Base-by-base conservation (phyloP, 1,284 basidiomycete species). In the Irpex sp. region DNA sequence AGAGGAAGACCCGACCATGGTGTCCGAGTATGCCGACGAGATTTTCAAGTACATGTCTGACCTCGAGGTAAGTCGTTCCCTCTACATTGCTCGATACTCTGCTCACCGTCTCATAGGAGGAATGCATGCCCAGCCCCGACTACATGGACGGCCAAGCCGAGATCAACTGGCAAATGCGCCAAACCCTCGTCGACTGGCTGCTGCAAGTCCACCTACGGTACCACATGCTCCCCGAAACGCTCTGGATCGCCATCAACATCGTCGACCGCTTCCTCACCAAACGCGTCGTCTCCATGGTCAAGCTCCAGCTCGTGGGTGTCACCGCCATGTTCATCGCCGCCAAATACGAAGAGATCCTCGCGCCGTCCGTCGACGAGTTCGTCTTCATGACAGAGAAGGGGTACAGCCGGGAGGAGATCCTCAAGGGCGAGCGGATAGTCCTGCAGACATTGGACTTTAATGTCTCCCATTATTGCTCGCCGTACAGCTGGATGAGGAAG, bases 271-370 rank as follows among this genome's bases (percentile, higher is more conserved):
- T 99, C 85, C 85, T 99, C 62, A 94, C 94, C 49, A 87, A 89
- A 66, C 93, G 97, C 40, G 89, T 93, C 64, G 96, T 99, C 44
- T 96, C 96, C 4, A 81, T 98, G 55, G 87, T 91, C 75, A 98
- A 98, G 80, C 89, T 99, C 60, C 97, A 99, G 81, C 91, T 99
- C 54, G 97, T 99, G 67, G 97, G 97, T 49, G 87, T 98, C 68
- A 97, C 96, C 2, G 94, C 96, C 31, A 92, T 99, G 83, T 98
- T 99, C 80, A 90, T 99, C 71, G 97, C 97, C 0, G 88, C 95
- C 67, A 99, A 99, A 79, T 99, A 98, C 81, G 97, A 99, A 78
- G 97, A 99, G 77, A 97, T 99, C 71, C 87, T 97, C 62, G 94
- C 94, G 0, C 95, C 94, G 4, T 92, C 91, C 3, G 93, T 97